Percentiles rank a stretch among this genome's conserved stretches.
phyloP scores from a whole-genome alignment of 1,284 basidiomycete species.

The Leccinum huronense region DNA sequence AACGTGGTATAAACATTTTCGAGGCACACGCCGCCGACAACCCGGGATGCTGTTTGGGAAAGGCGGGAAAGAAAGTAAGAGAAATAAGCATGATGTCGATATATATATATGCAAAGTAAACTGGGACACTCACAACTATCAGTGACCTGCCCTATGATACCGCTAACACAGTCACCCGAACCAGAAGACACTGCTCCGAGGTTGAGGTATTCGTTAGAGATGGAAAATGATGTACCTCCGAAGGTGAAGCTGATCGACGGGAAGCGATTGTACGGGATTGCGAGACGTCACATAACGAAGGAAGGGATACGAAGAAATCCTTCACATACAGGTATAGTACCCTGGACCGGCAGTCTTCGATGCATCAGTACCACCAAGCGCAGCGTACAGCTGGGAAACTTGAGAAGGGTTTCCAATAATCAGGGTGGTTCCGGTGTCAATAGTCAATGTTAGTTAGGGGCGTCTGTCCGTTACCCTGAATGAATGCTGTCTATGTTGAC shows the following conservation, averaged over 20 bases:
- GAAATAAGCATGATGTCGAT: neutral
- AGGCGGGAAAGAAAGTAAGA: neutral
- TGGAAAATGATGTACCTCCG: constrained; percentile 30
- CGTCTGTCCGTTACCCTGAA: constrained; percentile 14
- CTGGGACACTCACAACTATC: constrained; percentile 8
- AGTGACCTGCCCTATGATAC: constrained; percentile 7
- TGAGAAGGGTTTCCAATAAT: constrained; percentile 47
- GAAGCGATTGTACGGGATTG: constrained; percentile 42
- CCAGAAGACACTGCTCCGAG: constrained; percentile 30
- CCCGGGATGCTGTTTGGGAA: constrained; percentile 15
- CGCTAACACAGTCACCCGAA: constrained; percentile 37
- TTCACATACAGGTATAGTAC: constrained; percentile 19
- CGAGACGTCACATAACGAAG: constrained; percentile 19
- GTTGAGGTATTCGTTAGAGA: constrained; percentile 27
- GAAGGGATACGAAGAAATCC: neutral
- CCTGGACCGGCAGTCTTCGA: constrained; percentile 11
- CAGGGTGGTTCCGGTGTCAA: constrained; percentile 47
- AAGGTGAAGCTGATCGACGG: constrained; percentile 43
- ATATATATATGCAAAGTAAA: neutral
- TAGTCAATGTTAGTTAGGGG: constrained; percentile 21
- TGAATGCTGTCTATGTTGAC: constrained; percentile 20
- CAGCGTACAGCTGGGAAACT: constrained; percentile 41
- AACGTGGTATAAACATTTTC: constrained; percentile 23
- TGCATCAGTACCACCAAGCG: constrained; percentile 13
- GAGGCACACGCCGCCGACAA: constrained; percentile 18